These are phyloP conservation scores for Vachellia collinsii DNA, from an alignment of 306 rosid genomes.

Conservation along the genomic window DNA sequence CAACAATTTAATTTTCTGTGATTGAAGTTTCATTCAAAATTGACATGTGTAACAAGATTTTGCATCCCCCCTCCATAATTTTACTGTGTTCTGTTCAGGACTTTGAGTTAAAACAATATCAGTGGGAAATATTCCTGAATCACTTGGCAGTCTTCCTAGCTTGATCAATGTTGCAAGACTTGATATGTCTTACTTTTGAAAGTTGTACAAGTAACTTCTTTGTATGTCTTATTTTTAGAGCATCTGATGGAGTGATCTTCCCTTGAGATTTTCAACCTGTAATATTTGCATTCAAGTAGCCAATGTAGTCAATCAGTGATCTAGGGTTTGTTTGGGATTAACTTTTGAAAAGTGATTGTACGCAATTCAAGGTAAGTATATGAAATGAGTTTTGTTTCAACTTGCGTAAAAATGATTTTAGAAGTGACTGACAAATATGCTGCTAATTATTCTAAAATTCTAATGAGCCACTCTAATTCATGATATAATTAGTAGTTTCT, in stretches of 20 bases:
- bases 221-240: slow-evolving; percentile 23
- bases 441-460: no score
- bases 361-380: no score
- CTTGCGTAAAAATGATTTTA: no score
- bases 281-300: no score
- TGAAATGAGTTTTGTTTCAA: no score
- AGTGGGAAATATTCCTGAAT: slow-evolving; percentile 80
- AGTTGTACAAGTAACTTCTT: slow-evolving; percentile 12
- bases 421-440: no score
- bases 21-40: background rate
- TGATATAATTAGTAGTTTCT: no score
- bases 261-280: no score
- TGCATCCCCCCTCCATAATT: slow-evolving; percentile 27
- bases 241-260: slow-evolving; percentile 47
- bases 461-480: no score
- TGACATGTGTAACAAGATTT: slow-evolving; percentile 4
- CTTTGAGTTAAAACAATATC: slow-evolving; percentile 78
- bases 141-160: slow-evolving; percentile 64
- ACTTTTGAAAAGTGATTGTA: no score
- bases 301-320: no score
- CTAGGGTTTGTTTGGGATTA: no score
- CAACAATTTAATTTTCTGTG: background rate
- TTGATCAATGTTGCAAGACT: slow-evolving; percentile 54
- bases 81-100: slow-evolving; percentile 54
- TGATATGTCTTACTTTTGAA: slow-evolving; percentile 41